Percentiles rank a stretch among this genome's conserved stretches.
Conservation (phyloP, 2,329 filamentous ascomycete genomes). For the Cytospora mali region DNA sequence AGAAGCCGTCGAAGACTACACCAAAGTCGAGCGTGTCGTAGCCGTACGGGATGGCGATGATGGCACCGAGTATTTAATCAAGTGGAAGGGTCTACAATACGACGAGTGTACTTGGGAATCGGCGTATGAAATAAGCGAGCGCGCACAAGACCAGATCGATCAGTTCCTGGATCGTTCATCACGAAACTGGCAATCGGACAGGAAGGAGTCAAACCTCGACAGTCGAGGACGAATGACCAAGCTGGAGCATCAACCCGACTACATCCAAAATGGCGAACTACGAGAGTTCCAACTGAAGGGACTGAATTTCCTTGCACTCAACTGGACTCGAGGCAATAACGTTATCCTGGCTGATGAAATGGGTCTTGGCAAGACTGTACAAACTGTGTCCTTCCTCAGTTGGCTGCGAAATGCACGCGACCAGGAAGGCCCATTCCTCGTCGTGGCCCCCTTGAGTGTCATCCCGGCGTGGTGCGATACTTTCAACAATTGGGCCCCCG, state of each 20-base stretch:
- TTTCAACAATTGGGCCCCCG: slow-evolving; percentile 93
- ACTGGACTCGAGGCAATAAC: slow-evolving; percentile 93
- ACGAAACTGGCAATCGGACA: slow-evolving; percentile 79
- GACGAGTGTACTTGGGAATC: slow-evolving; percentile 94
- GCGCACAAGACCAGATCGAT: slow-evolving; percentile 89
- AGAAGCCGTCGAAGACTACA: slow-evolving; percentile 86
- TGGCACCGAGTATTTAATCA: slow-evolving; percentile 87
- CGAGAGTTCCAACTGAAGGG: slow-evolving; percentile 93
- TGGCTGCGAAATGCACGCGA: slow-evolving; percentile 89
- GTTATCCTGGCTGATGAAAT: slow-evolving; percentile 98
- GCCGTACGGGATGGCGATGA: slow-evolving; percentile 78
- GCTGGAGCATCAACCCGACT: slow-evolving; percentile 79
- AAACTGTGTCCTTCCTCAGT: slow-evolving; percentile 95
- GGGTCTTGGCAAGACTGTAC: slow-evolving; percentile 97
- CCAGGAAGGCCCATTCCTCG: slow-evolving; percentile 93
- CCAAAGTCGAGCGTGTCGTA: slow-evolving; percentile 90
- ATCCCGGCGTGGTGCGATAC: slow-evolving; percentile 99
- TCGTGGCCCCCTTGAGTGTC: slow-evolving; percentile 95
- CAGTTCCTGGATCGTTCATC: slow-evolving; percentile 83
- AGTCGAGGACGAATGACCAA: slow-evolving; percentile 75
- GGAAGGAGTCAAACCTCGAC: slow-evolving; percentile 71
- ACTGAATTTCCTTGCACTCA: slow-evolving; percentile 92
- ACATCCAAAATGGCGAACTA: slow-evolving; percentile 81
- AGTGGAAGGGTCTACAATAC: slow-evolving; percentile 95
- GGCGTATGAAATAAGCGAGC: slow-evolving; percentile 71